Conservation (phyloP, 441 rosid genomes). For the Euphorbia schlechtendalii region DNA sequence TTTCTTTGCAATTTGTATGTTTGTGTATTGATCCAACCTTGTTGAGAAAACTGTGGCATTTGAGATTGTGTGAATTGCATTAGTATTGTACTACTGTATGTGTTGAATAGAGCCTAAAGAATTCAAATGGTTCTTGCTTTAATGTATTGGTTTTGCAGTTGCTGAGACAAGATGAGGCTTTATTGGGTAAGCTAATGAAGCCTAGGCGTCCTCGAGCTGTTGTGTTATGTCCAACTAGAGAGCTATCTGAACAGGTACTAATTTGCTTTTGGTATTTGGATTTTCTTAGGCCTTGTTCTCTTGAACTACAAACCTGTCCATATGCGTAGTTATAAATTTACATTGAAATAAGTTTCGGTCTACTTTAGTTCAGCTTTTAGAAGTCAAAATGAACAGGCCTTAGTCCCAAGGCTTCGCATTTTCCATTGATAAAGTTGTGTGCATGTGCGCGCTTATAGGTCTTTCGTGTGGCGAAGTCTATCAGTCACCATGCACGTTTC, state of each 20-base stretch:
- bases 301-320: too few species aligned
- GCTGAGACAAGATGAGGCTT: slow-evolving; percentile 74
- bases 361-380: too few species aligned
- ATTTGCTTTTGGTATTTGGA: slow-evolving; percentile 3
- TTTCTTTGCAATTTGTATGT: background rate
- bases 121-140: background rate
- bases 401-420: background rate
- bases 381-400: too few species aligned
- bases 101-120: background rate
- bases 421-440: slow-evolving; percentile 11
- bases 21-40: too few species aligned
- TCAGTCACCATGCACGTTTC: slow-evolving; percentile 87
- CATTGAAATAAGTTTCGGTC: too few species aligned
- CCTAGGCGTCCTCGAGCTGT: slow-evolving; percentile 89
- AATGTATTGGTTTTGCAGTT: slow-evolving; percentile 41
- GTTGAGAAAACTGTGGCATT: too few species aligned
- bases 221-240: slow-evolving; percentile 90
- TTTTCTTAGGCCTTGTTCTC: too few species aligned
- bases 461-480: slow-evolving; percentile 79
- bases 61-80: background rate
- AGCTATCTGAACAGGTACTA: slow-evolving; percentile 80
- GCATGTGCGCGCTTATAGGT: slow-evolving; percentile 52
- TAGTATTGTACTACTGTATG: too few species aligned
- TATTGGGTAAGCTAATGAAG: slow-evolving; percentile 57
- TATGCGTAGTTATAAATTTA: too few species aligned